Base-by-base conservation (phyloP, 805 yeast genomes). In the Candida corydali region DNA sequence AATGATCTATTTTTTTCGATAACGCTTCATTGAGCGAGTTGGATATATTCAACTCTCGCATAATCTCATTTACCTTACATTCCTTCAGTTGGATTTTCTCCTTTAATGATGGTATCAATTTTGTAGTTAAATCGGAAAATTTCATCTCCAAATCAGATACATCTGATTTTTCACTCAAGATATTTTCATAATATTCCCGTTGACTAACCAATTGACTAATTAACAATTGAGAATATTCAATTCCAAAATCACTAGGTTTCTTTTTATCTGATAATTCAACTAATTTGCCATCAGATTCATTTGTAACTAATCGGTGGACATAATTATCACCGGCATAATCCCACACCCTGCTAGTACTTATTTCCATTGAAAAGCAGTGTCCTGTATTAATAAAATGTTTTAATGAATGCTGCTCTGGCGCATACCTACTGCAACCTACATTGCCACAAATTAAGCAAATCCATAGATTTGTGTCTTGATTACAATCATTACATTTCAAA, bases 281-380 rank as follows among this genome's bases (percentile, higher is more conserved):
- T 22, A 89, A 59, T 49, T 89, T 89, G 0, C 97, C 97, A 54
- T 88, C 96, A 0, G 82, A 70, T 54, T 85, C 89, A 57, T 86
- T 87, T 42, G 88, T 86, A 3, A 88, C 73, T 29, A 88, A 61
- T 34, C 97, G 59, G 57, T 88, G 97, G 8, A 88, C 96, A 55
- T 88, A 88, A 45, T 78, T 80, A 54, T 88, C 97, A 2, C 89
- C 89, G 0, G 89, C 88, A 55, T 88, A 88, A 55, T 88, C 96
- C 97, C 97, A 88, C 1, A 88, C 95, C 27, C 97, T 67, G 42
- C 88, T 93, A 0, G 94, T 76, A 8, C 69, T 60, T 31, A 86
- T 65, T 51, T 88, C 96, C 95, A 88, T 87, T 0, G 96, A 84
- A 62, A 86, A 88, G 49, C 95, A 85, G 57, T 88, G 97, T 5